Evolutionary conservation across 768 basidiomycete genomes (phyloP).

Genomic region (Royoungia palumana): DNA sequence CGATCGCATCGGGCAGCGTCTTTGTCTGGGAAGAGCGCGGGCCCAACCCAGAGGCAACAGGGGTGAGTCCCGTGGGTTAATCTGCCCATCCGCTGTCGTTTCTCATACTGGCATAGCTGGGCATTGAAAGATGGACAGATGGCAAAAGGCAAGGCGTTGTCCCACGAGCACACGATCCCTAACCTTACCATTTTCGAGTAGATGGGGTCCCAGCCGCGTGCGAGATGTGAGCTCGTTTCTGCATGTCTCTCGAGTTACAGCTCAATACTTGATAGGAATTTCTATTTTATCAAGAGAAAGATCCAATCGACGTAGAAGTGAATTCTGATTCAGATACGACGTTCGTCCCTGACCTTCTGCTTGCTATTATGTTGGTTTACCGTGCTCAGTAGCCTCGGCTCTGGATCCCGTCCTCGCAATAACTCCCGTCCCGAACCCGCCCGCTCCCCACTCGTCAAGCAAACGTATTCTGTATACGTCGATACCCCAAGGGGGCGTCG

Average conservation of each 20-base stretch:
- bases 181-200: slow-evolving; percentile 16
- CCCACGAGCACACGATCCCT: neutral
- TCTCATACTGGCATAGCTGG: slow-evolving; percentile 43
- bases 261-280: slow-evolving; percentile 53
- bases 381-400: slow-evolving; percentile 25
- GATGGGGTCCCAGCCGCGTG: slow-evolving; percentile 79
- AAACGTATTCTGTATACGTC: slow-evolving; percentile 78
- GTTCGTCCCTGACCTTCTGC: slow-evolving; percentile 32
- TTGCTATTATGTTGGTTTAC: neutral
- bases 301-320: slow-evolving; percentile 46
- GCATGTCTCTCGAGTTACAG: neutral
- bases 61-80: slow-evolving; percentile 41
- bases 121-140: slow-evolving; percentile 82
- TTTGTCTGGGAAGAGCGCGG: slow-evolving; percentile 85
- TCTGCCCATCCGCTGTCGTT: slow-evolving; percentile 1
- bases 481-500: slow-evolving; percentile 61
- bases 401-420: slow-evolving; percentile 28
- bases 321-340: slow-evolving; percentile 50
- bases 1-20: slow-evolving; percentile 67
- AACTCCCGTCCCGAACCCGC: slow-evolving; percentile 25
- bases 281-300: slow-evolving; percentile 70
- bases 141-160: slow-evolving; percentile 42
- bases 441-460: slow-evolving; percentile 63
- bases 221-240: slow-evolving; percentile 53
- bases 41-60: slow-evolving; percentile 60